phyloP scores from a whole-genome alignment of 805 yeast genomes.

The Metschnikowia proteae region DNA sequence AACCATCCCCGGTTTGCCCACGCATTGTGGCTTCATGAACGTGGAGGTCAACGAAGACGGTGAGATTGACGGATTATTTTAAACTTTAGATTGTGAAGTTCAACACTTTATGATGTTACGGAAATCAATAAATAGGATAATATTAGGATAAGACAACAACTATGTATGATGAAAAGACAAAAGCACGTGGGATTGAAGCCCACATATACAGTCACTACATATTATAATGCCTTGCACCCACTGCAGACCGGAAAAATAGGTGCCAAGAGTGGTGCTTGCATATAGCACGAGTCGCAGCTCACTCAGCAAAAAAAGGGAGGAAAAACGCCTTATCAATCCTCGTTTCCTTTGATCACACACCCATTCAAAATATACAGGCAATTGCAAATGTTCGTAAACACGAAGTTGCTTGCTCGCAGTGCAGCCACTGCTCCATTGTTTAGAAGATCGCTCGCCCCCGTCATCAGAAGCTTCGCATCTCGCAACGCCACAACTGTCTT shows the following conservation, averaged over 20 bases:
- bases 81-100: slow-evolving; percentile 16
- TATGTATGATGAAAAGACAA: too few relatives aligned
- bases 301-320: slow-evolving; percentile 5
- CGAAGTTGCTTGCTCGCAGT: slow-evolving; percentile 4
- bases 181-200: too few relatives aligned
- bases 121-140: slow-evolving; percentile 2
- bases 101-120: slow-evolving; percentile 23
- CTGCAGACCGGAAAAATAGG: background rate
- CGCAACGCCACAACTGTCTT: slow-evolving; percentile 2
- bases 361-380: background rate
- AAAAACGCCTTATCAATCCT: slow-evolving; percentile 6
- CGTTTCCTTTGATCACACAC: slow-evolving; percentile 1
- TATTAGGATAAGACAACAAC: background rate
- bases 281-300: background rate
- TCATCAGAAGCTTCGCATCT: background rate
- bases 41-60: slow-evolving; percentile 79
- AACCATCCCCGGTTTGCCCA: slow-evolving; percentile 83
- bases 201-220: background rate
- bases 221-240: slow-evolving; percentile 1
- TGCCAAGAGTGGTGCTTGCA: background rate
- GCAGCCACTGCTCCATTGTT: background rate
- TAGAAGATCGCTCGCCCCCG: slow-evolving; percentile 1
- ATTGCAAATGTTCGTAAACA: slow-evolving; percentile 10
- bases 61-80: slow-evolving; percentile 78
- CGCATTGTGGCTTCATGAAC: slow-evolving; percentile 83